A percentile compares a stretch with the other conserved stretches of the same genome.
phyloP scores from a whole-genome alignment of 352 stramenopile species.

The Globisporangium heterothallicum region DNA sequence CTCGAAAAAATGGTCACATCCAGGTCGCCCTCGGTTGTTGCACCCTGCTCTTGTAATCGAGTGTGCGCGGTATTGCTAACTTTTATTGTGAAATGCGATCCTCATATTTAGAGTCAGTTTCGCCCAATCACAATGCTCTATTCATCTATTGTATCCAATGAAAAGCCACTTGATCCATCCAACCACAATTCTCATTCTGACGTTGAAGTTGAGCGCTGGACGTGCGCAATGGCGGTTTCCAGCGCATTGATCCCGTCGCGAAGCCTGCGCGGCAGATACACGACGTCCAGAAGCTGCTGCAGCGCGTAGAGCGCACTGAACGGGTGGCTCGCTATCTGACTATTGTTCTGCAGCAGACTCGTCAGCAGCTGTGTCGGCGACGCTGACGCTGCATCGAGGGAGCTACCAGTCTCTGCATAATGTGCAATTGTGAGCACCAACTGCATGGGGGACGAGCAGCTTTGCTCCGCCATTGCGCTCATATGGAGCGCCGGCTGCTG shows the following conservation, averaged over 20 bases:
- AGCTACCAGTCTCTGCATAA: background rate
- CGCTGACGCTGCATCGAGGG: background rate
- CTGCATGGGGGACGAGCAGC: conserved; percentile 15
- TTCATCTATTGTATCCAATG: no score
- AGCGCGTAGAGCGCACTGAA: conserved; percentile 29
- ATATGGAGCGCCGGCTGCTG: conserved; percentile 11
- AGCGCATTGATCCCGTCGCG: conserved; percentile 21
- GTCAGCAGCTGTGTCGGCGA: background rate
- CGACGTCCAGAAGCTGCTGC: conserved; percentile 29
- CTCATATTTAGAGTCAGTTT: no score
- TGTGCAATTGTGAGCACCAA: conserved; percentile 1
- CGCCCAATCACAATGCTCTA: no score
- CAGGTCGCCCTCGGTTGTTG: no score
- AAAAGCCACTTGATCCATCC: conserved; percentile 1
- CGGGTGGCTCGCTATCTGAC: conserved; percentile 18
- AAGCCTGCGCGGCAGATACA: conserved; percentile 12
- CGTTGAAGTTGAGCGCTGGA: conserved; percentile 8
- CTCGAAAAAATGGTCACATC: no score
- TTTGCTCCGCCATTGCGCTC: conserved; percentile 14
- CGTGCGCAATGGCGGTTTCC: conserved; percentile 16
- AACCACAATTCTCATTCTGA: background rate
- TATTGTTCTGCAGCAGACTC: background rate
- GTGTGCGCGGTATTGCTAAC: no score
- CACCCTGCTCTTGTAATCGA: no score
- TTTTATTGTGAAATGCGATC: no score